These are phyloP conservation scores for Wickerhamomyces strasburgensis DNA, from an alignment of 805 yeast genomes.

Conservation along the genomic window DNA sequence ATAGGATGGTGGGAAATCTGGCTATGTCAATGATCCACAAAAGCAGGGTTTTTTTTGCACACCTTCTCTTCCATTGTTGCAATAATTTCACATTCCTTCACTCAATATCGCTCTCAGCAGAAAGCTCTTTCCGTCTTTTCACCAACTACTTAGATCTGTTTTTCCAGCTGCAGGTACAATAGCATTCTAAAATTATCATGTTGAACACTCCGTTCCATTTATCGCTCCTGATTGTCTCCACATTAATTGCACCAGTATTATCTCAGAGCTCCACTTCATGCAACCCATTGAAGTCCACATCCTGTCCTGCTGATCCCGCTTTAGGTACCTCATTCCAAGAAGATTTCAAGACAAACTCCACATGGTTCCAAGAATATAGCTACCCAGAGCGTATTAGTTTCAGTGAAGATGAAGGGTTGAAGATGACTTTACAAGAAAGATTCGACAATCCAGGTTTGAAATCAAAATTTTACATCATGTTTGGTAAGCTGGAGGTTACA, in stretches of 20 bases:
- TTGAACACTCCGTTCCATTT: constrained; percentile 3
- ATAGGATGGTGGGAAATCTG: too few relatives aligned
- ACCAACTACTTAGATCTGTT: too few relatives aligned
- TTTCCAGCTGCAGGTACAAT: too few relatives aligned
- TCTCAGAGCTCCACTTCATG: constrained; percentile 29
- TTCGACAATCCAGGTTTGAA: constrained; percentile 74
- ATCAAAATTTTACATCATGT: constrained; percentile 83
- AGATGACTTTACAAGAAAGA: constrained; percentile 53
- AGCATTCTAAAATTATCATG: background rate
- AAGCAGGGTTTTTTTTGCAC: too few relatives aligned
- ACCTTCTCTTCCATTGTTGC: too few relatives aligned
- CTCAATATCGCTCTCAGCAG: too few relatives aligned
- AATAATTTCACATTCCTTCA: too few relatives aligned
- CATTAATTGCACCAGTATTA: constrained; percentile 3
- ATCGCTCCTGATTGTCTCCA: background rate
- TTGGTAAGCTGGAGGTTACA: constrained; percentile 73
- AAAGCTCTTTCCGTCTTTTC: too few relatives aligned
- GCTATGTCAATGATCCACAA: too few relatives aligned
- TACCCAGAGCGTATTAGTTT: constrained; percentile 42
- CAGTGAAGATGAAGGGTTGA: constrained; percentile 49
- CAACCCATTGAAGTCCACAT: constrained; percentile 36
- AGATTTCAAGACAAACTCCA: constrained; percentile 45
- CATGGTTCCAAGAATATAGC: constrained; percentile 37
- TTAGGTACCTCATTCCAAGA: constrained; percentile 50
- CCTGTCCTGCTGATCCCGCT: constrained; percentile 52